Conservation (phyloP, 2,329 filamentous ascomycete species). For the Sclerotinia sclerotiorum region DNA sequence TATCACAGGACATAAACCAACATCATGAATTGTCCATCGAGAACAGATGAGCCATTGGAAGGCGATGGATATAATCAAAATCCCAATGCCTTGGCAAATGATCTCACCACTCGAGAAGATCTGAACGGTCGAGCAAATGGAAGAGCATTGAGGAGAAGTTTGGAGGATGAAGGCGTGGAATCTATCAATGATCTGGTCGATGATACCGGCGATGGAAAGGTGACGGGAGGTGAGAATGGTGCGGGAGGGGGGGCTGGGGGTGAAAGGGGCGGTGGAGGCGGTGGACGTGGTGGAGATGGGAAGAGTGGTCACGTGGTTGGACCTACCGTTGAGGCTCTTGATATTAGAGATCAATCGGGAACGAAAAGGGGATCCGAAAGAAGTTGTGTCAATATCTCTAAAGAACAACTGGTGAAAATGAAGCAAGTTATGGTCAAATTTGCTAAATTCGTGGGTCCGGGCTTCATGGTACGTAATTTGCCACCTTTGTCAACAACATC, state of each 20-base stretch:
- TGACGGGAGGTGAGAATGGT: conserved; percentile 7
- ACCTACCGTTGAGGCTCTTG: conserved; percentile 14
- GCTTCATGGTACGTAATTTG: conserved; percentile 40
- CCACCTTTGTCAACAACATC: background rate
- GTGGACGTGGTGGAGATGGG: conserved; percentile 22
- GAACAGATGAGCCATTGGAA: conserved; percentile 53
- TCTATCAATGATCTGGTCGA: conserved; percentile 28
- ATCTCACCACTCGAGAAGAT: conserved; percentile 61
- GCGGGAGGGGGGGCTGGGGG: conserved; percentile 13
- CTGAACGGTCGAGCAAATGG: conserved; percentile 61
- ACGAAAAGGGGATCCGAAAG: conserved; percentile 19
- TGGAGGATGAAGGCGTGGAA: conserved; percentile 40
- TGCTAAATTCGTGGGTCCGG: conserved; percentile 53
- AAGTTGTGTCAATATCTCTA: conserved; percentile 14
- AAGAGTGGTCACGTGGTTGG: conserved; percentile 24
- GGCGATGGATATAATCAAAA: conserved; percentile 61
- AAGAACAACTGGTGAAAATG: conserved; percentile 27
- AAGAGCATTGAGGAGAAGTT: conserved; percentile 49
- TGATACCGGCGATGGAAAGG: conserved; percentile 15
- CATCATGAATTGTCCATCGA: conserved; percentile 64
- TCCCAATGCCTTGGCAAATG: conserved; percentile 56
- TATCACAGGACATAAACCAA: background rate
- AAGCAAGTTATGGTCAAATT: conserved; percentile 40
- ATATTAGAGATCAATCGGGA: conserved; percentile 8
- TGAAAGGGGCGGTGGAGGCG: conserved; percentile 22